Conservation (phyloP, 352 stramenopile genomes). For the Globisporangium orthogonon region DNA sequence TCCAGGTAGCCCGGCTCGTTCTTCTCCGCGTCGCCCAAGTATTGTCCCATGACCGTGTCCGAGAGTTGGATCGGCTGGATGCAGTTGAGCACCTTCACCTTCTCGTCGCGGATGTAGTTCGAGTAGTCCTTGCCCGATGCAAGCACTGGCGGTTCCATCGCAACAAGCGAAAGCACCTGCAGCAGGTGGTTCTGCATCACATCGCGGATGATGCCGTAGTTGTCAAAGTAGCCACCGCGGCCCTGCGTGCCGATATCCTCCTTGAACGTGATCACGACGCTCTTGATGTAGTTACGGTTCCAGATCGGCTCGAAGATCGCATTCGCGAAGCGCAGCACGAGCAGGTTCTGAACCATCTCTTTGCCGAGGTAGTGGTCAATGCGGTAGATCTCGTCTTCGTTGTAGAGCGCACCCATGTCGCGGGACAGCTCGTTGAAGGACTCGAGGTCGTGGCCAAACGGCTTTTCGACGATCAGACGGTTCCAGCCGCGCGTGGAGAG, state of each 20-base stretch:
- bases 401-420: conserved; percentile 81
- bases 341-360: conserved; percentile 98
- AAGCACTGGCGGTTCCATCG: conserved; percentile 93
- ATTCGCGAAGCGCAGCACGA: conserved; percentile 96
- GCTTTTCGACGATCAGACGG: conserved; percentile 97
- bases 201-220: conserved; percentile 98
- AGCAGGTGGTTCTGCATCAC: conserved; percentile 99
- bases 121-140: conserved; percentile 83
- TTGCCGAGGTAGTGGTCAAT: conserved; percentile 98
- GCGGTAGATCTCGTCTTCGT: conserved; percentile 91
- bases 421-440: conserved; percentile 89
- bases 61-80: conserved; percentile 92
- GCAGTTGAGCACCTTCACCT: conserved; percentile 96
- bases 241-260: conserved; percentile 96
- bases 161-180: conserved; percentile 95
- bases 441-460: conserved; percentile 94
- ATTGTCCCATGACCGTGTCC: conserved; percentile 97
- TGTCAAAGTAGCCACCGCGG: conserved; percentile 96
- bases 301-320: conserved; percentile 96
- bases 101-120: conserved; percentile 95
- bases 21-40: conserved; percentile 76
- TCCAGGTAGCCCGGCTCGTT: conserved; percentile 92
- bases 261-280: conserved; percentile 96
- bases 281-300: conserved; percentile 95
- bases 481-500: conserved; percentile 91